phyloP scores from a whole-genome alignment of 2,329 filamentous ascomycete genomes.

The Ophiosphaerella herpotricha region DNA sequence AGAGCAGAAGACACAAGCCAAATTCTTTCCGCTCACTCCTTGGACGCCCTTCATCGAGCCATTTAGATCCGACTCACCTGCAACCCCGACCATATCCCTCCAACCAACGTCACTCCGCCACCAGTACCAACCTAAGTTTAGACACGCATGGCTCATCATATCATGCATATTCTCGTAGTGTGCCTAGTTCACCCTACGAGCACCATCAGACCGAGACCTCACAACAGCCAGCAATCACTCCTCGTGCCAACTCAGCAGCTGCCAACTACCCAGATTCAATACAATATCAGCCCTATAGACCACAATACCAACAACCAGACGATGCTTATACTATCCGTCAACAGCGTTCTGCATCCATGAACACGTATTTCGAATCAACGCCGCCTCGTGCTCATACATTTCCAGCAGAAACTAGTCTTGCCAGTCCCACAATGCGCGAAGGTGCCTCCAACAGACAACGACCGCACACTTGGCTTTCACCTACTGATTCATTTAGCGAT shows the following conservation, averaged over 20 bases:
- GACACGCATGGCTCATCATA: slow-evolving; percentile 24
- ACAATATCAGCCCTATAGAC: slow-evolving; percentile 22
- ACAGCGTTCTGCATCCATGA: slow-evolving; percentile 21
- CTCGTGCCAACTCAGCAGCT: slow-evolving; percentile 30
- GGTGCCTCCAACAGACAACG: slow-evolving; percentile 25
- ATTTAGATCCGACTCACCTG: slow-evolving; percentile 27
- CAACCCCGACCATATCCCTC: slow-evolving; percentile 24
- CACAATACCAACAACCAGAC: slow-evolving; percentile 2
- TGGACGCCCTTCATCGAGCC: slow-evolving; percentile 28
- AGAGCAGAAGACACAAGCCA: slow-evolving; percentile 30
- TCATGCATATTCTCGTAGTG: slow-evolving; percentile 38
- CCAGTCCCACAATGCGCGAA: slow-evolving; percentile 23
- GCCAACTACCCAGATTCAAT: slow-evolving; percentile 17
- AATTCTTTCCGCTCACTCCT: slow-evolving; percentile 31
- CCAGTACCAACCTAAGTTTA: slow-evolving; percentile 23
- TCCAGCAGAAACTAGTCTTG: slow-evolving; percentile 23
- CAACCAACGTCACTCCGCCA: slow-evolving; percentile 26
- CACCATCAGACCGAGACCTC: slow-evolving; percentile 14
- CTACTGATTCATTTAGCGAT: slow-evolving; percentile 42
- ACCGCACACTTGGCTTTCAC: slow-evolving; percentile 42
- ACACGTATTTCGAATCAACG: slow-evolving; percentile 24
- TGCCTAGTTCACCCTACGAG: slow-evolving; percentile 39
- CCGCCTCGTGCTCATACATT: slow-evolving; percentile 35
- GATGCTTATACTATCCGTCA: slow-evolving; percentile 4
- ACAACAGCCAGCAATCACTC: slow-evolving; percentile 13